phyloP scores from a whole-genome alignment of 805 yeast species.

The Clavispora vitiphila region DNA sequence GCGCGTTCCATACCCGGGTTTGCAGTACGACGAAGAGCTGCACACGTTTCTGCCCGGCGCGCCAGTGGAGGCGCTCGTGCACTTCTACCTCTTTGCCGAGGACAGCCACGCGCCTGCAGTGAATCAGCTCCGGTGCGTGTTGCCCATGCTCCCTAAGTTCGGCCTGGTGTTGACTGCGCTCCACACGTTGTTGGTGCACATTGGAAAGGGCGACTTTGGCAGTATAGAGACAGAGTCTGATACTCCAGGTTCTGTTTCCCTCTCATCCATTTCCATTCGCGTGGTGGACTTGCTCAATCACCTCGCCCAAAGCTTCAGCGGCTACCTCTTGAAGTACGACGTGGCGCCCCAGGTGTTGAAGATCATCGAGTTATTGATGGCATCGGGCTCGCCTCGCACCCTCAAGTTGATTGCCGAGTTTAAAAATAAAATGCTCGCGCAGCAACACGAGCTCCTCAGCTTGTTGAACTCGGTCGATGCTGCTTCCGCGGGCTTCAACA shows the following conservation, averaged over 20 bases:
- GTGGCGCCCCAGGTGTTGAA: slow-evolving; percentile 55
- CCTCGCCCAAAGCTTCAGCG: slow-evolving; percentile 55
- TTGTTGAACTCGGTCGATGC: slow-evolving; percentile 18
- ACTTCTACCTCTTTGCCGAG: slow-evolving; percentile 48
- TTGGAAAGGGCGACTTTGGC: slow-evolving; percentile 22
- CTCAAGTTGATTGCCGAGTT: slow-evolving; percentile 41
- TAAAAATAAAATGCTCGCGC: slow-evolving; percentile 46
- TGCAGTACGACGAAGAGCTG: slow-evolving; percentile 41
- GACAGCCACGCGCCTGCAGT: slow-evolving; percentile 10
- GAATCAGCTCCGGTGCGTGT: slow-evolving; percentile 17
- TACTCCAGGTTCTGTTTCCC: no score
- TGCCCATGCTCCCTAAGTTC: slow-evolving; percentile 35
- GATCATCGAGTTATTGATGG: slow-evolving; percentile 44
- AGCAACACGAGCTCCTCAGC: slow-evolving; percentile 39
- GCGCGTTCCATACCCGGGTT: slow-evolving; percentile 32
- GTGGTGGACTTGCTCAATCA: slow-evolving; percentile 50
- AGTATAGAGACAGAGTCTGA: no score
- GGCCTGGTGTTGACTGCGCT: slow-evolving; percentile 22
- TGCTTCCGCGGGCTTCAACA: neutral
- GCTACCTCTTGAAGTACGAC: slow-evolving; percentile 62
- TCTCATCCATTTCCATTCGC: slow-evolving; percentile 49
- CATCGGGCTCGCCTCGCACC: slow-evolving; percentile 30
- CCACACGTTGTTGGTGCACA: slow-evolving; percentile 14
- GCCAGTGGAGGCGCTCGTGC: slow-evolving; percentile 69
- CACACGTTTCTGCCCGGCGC: slow-evolving; percentile 39